Base-by-base conservation (phyloP, 2,329 filamentous ascomycete genomes). In the Beauveria bassiana region DNA sequence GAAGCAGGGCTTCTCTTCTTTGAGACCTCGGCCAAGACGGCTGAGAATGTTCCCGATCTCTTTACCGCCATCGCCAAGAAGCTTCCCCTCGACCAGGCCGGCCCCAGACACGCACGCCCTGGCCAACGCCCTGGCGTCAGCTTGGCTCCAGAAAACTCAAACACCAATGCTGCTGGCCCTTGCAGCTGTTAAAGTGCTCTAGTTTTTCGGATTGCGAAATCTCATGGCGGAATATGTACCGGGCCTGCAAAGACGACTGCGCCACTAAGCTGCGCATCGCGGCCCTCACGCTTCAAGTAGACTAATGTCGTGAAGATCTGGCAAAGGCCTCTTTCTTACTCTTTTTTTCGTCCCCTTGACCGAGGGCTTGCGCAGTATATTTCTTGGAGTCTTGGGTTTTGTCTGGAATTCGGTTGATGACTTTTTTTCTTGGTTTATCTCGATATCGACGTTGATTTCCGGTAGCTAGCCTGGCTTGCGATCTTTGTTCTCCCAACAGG, bases 51-150 rank as follows among this genome's bases (percentile, higher is more conserved):
- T 61, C 86, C 87, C 70, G 95, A 98, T 69, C 82, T 99, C 59
- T 99, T 99, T 78, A 97, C 93, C 47, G 92, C 92, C 62, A 98
- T 99, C 73, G 95, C 95, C 65, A 96, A 93, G 87, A 98, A 96
- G 78, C 82, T 99, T 66, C 95, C 95, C 38, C 87, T 98, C 68
- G 95, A 99, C 72, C 95, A 98, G 77, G 93, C 87, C 56, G 93
- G 93, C n/a, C 91, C 93, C 65, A 86, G 93, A 73, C 93, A 93
- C 74, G 82, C 93, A 72, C 83, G 93, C 62, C 81, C 82, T 14
- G 83, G 83, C 54, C 82, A 85, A 72, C 80, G 83, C 70, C 80
- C 81, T 49, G 82, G 82, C 51, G 83, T 86, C 67, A 86, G 77
- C 70, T 75, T 86, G 65, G 77, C 77, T 40, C 78, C 81, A 24